A percentile compares a stretch with the other conserved stretches of the same genome.
These are phyloP conservation scores for Candida oleophila DNA, from an alignment of 805 yeast genomes.

Conservation along the genomic window DNA sequence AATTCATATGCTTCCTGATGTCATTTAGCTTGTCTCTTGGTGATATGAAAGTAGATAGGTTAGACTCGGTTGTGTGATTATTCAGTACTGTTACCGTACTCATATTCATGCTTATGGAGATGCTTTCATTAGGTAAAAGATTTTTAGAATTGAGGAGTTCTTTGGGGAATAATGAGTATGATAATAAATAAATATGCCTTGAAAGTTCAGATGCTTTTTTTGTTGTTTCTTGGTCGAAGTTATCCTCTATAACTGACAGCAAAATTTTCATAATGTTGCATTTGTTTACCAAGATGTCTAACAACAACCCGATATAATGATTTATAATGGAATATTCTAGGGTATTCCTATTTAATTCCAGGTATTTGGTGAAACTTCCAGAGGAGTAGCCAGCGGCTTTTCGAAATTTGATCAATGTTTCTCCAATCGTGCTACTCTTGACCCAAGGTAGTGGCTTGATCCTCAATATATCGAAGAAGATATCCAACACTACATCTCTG, in stretches of 20 bases:
- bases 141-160: constrained; percentile 27
- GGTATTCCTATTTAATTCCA: constrained; percentile 6
- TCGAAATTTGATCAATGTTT: constrained; percentile 13
- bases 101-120: constrained; percentile 3
- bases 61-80: neutral
- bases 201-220: constrained; percentile 64
- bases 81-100: neutral
- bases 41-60: constrained; percentile 1
- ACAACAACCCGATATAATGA: constrained; percentile 66
- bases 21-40: neutral
- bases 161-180: constrained; percentile 55
- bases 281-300: constrained; percentile 49
- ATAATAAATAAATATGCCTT: constrained; percentile 57
- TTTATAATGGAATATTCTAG: constrained; percentile 35
- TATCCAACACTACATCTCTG: constrained; percentile 65
- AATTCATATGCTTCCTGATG: constrained; percentile 26
- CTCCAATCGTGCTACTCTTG: constrained; percentile 18
- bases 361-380: constrained; percentile 12
- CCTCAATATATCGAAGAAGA: constrained; percentile 65
- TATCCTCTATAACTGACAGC: constrained; percentile 37
- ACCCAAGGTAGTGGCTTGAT: constrained; percentile 60
- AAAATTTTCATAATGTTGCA: constrained; percentile 55
- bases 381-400: neutral
- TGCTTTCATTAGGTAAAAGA: constrained; percentile 9
- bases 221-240: constrained; percentile 44